phyloP scores from a whole-genome alignment of 2,329 filamentous ascomycete species.

The Ophiostoma himal-ulmi region DNA sequence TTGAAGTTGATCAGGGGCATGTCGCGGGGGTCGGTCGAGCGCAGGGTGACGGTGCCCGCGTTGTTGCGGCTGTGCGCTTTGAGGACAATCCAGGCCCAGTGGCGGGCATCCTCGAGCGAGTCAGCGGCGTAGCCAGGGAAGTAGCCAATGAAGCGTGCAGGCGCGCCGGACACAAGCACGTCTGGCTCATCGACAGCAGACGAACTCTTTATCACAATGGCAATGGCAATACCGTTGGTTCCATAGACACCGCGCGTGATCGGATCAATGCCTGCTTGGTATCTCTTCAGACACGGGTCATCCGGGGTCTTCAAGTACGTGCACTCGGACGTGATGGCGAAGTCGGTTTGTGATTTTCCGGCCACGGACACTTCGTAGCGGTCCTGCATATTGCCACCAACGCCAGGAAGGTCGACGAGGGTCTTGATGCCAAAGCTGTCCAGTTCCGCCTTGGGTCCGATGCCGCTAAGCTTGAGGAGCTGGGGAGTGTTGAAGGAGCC shows the following conservation, averaged over 20 bases:
- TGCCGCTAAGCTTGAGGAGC: background rate
- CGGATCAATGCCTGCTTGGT: background rate
- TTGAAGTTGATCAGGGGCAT: background rate
- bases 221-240: background rate
- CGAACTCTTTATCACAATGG: background rate
- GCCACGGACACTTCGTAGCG: background rate
- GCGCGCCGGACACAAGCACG: background rate
- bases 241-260: background rate
- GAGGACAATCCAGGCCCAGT: background rate
- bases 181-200: background rate
- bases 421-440: background rate
- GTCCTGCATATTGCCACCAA: background rate
- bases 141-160: background rate
- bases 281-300: background rate
- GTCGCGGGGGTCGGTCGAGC: background rate
- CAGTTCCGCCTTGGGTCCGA: background rate
- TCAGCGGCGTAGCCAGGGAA: background rate
- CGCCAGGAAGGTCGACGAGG: background rate
- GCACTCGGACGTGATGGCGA: background rate
- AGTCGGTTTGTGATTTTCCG: background rate
- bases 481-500: background rate
- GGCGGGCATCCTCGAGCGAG: background rate
- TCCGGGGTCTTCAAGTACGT: background rate
- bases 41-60: background rate
- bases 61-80: background rate